Percentiles rank a stretch among this genome's conserved stretches.
Conservation (phyloP, 169 alveolate genomes). For the Cryptosporidium viatorum region DNA sequence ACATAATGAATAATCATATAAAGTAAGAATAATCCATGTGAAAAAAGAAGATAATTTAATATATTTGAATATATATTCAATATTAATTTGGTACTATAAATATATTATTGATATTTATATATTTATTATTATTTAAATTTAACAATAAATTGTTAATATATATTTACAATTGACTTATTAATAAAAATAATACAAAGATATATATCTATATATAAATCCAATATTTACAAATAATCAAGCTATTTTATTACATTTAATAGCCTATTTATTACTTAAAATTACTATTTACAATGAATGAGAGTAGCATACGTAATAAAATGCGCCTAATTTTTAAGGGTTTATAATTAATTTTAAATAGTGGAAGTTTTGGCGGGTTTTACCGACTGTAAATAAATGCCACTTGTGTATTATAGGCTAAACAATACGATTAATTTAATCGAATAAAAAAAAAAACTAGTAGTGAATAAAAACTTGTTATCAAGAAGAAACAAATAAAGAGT, state of each 20-base stretch:
- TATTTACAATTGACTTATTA: neutral
- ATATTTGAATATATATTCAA: neutral
- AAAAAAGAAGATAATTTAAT: too few species aligned
- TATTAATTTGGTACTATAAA: neutral
- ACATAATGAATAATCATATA: too few species aligned
- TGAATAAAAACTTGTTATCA: neutral
- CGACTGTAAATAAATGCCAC: neutral
- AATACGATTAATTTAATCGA: neutral
- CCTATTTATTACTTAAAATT: neutral
- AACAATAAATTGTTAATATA: too few species aligned
- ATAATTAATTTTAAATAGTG: conserved; percentile 3
- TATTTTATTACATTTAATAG: neutral
- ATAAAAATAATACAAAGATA: neutral
- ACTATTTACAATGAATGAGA: neutral
- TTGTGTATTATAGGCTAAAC: neutral
- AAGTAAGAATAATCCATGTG: too few species aligned
- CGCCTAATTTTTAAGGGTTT: conserved; percentile 2
- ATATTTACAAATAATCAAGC: neutral
- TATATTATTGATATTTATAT: too few species aligned
- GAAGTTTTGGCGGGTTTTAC: conserved; percentile 5
- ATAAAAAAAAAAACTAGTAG: neutral
- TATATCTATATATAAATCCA: neutral
- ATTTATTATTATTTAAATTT: too few species aligned
- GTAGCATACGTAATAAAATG: conserved; percentile 8
- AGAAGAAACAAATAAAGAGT: neutral